Percentiles rank a stretch among this genome's conserved stretches.
phyloP scores from a whole-genome alignment of 1,284 basidiomycete species.

The Cryptococcus neoformans region DNA sequence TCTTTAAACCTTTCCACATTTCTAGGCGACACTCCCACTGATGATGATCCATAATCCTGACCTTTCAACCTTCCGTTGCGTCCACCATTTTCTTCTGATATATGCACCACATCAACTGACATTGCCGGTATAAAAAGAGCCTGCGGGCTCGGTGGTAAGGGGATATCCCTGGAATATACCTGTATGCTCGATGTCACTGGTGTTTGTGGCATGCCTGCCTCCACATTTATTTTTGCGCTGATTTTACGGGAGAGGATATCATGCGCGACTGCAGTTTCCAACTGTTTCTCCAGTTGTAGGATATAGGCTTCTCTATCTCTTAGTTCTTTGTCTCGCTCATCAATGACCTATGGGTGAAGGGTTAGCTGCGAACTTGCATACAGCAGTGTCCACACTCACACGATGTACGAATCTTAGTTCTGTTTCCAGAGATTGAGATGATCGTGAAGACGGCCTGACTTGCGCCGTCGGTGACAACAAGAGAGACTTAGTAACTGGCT shows the following conservation, averaged over 20 bases:
- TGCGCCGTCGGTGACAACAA: slow-evolving; percentile 31
- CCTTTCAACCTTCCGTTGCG: slow-evolving; percentile 1
- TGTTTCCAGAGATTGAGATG: slow-evolving; percentile 78
- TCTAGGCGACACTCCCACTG: slow-evolving; percentile 12
- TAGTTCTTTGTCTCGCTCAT: slow-evolving; percentile 71
- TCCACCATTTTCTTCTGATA: neutral
- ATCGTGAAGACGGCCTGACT: slow-evolving; percentile 51
- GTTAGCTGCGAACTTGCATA: slow-evolving; percentile 1
- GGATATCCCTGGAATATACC: slow-evolving; percentile 12
- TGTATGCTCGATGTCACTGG: slow-evolving; percentile 6
- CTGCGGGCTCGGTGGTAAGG: slow-evolving; percentile 16
- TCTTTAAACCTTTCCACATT: slow-evolving; percentile 15
- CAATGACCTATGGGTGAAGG: slow-evolving; percentile 54
- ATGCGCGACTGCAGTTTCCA: slow-evolving; percentile 30
- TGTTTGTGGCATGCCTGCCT: neutral
- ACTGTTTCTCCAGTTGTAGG: slow-evolving; percentile 63
- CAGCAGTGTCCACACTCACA: slow-evolving; percentile 11
- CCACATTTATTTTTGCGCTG: slow-evolving; percentile 15
- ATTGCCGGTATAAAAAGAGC: neutral
- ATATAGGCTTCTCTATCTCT: slow-evolving; percentile 86
- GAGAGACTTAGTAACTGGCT: slow-evolving; percentile 24
- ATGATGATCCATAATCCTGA: neutral
- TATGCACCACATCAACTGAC: neutral
- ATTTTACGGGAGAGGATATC: slow-evolving; percentile 34
- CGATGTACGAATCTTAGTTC: slow-evolving; percentile 54